Evolutionary conservation across 83 land plant species (phyloP), one percentile per base, ranked within the genome.

Genomic region (Picea abies): DNA sequence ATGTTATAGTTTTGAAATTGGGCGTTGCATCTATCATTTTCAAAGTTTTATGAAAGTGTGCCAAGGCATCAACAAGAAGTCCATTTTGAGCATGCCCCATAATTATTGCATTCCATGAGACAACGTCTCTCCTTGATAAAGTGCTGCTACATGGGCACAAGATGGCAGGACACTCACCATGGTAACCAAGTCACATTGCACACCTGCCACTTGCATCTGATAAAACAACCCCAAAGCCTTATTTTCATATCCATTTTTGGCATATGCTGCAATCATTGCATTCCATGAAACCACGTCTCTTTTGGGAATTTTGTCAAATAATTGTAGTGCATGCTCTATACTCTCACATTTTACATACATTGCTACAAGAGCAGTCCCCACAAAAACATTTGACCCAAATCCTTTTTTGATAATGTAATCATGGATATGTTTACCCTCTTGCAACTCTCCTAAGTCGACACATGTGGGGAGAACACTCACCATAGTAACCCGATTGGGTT

Each of bases 51-150:
- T 47, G 22, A 64, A 86, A 86, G 41, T 80, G 47, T 23, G 2
- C 20, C n/a, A 86, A 66, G 32, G 82, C 91, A 82, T 82, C 82
- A 20, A 77, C 81, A 76, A 75, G 69, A 47, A 35, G 76, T 3
- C 92, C 92, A 79, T 87, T 79, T 22, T 80, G 86, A 29, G 85
- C 85, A 83, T 58, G 82, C 17, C 78, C 90, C 22, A 86, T 78
- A 66, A 90, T 87, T 12, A 90, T 82, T 15, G 86, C 52, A 76
- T 90, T n/a, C n/a, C n/a, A n/a, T n/a, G n/a, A n/a, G n/a, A n/a
- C n/a, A n/a, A n/a, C n/a, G n/a, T n/a, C n/a, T 90, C 76, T 5
- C 91, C 88, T 60, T 70, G 44, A 7, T 58, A 3, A 16, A 78
- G 39, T 49, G 64, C 63, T 32, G 29, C 19, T 29, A 82, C 83